A percentile compares a stretch with the other conserved stretches of the same genome.
Conservation (phyloP, 768 basidiomycete genomes). For the Boletales sp. region DNA sequence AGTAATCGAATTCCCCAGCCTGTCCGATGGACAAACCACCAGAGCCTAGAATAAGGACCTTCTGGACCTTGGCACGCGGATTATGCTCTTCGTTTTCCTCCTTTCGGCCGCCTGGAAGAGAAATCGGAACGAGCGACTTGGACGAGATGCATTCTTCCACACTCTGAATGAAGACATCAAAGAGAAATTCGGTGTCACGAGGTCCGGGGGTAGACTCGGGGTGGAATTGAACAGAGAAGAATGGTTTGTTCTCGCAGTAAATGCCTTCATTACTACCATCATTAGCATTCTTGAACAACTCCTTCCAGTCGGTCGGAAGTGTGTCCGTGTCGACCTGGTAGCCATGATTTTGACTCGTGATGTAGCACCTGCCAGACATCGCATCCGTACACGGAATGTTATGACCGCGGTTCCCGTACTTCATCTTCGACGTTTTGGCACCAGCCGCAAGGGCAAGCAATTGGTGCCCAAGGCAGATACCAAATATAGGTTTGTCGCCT, state of each 20-base stretch:
- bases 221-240: constrained; percentile 99
- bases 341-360: constrained; percentile 99
- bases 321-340: constrained; percentile 86
- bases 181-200: constrained; percentile 97
- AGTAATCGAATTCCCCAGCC: constrained; percentile 99
- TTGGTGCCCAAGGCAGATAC: constrained; percentile 98
- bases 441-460: constrained; percentile 93
- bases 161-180: constrained; percentile 94
- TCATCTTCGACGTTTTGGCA: constrained; percentile 96
- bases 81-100: constrained; percentile 75
- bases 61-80: constrained; percentile 75
- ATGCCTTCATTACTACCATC: constrained; percentile 98
- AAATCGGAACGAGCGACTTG: constrained; percentile 51
- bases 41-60: constrained; percentile 95
- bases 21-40: constrained; percentile 98
- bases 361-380: constrained; percentile 94
- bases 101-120: constrained; percentile 75
- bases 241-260: constrained; percentile 87
- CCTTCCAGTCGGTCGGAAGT: constrained; percentile 84
- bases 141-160: constrained; percentile 69
- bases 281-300: constrained; percentile 94
- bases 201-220: constrained; percentile 97
- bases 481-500: constrained; percentile 86
- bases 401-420: constrained; percentile 98
- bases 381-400: constrained; percentile 97